Evolutionary conservation across 805 yeast species (phyloP).

Genomic region (Metschnikowia orientalis): DNA sequence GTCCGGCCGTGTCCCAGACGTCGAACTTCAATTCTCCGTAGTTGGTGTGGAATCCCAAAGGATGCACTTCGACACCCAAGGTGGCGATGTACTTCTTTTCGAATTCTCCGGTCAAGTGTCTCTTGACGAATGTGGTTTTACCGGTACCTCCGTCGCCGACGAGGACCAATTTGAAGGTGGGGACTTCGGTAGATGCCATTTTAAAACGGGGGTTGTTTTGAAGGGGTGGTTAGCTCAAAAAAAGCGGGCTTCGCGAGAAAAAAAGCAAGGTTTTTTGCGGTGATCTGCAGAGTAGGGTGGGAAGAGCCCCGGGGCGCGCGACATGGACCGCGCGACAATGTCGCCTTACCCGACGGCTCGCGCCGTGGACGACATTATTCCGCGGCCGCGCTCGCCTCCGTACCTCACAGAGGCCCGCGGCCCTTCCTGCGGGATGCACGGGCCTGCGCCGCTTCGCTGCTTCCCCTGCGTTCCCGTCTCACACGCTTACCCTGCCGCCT

Average conservation of each 20-base stretch:
- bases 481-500: too few relatives aligned
- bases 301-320: too few relatives aligned
- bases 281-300: slow-evolving; percentile 17
- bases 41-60: slow-evolving; percentile 96
- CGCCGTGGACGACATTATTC: too few relatives aligned
- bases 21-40: slow-evolving; percentile 98
- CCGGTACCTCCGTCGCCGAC: slow-evolving; percentile 99
- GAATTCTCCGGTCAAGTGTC: slow-evolving; percentile 99
- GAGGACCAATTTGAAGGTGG: slow-evolving; percentile 95
- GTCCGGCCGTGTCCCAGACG: slow-evolving; percentile 99
- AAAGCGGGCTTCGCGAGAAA: slow-evolving; percentile 10
- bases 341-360: too few relatives aligned
- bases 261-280: slow-evolving; percentile 11
- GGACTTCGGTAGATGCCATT: slow-evolving; percentile 73
- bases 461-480: too few relatives aligned
- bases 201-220: too few relatives aligned
- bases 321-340: too few relatives aligned
- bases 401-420: too few relatives aligned
- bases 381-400: too few relatives aligned
- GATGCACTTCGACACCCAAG: slow-evolving; percentile 99
- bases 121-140: slow-evolving; percentile 99
- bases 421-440: too few relatives aligned
- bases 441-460: too few relatives aligned
- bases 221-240: too few relatives aligned
- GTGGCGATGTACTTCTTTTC: slow-evolving; percentile 99